Conservation (phyloP, 176 grass and related monocot genomes). For the Thalia dealbata region DNA sequence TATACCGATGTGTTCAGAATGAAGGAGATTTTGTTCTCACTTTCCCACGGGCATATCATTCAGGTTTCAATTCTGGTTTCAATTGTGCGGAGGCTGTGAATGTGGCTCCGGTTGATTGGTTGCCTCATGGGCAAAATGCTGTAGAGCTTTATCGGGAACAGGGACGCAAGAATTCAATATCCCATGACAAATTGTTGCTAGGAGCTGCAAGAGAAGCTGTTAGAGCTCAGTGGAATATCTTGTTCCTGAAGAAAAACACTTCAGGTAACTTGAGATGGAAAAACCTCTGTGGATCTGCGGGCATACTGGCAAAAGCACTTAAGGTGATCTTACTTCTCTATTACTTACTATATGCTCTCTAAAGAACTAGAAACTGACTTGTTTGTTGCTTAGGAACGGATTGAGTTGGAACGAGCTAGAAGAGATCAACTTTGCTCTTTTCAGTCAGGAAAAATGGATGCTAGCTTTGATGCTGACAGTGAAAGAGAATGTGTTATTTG, state of each 20-base stretch:
- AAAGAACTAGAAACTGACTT: conserved; percentile 14
- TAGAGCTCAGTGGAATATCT: conserved; percentile 83
- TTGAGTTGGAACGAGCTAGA: conserved; percentile 45
- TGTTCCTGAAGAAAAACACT: conserved; percentile 59
- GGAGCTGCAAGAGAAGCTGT: conserved; percentile 78
- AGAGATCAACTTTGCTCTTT: conserved; percentile 44
- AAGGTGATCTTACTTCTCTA: conserved; percentile 40
- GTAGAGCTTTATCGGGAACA: conserved; percentile 83
- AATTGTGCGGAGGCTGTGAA: conserved; percentile 99
- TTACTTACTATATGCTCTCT: conserved; percentile 5
- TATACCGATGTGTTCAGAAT: conserved; percentile 64
- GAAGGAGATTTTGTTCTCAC: conserved; percentile 85
- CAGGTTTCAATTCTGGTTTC: conserved; percentile 90
- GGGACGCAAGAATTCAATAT: conserved; percentile 68
- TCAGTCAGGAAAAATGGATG: conserved; percentile 71
- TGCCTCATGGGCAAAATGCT: conserved; percentile 80
- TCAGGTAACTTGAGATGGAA: conserved; percentile 78
- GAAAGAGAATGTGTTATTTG: conserved; percentile 78
- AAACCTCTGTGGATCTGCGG: conserved; percentile 56
- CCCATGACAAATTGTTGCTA: conserved; percentile 86
- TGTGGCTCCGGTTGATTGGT: conserved; percentile 92
- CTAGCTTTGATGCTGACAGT: conserved; percentile 52
- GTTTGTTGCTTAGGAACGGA: conserved; percentile 42
- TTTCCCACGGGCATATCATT: conserved; percentile 79
- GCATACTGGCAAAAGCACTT: conserved; percentile 55